Conservation (phyloP, 768 basidiomycete species). For the Leccinum incarnatum region DNA sequence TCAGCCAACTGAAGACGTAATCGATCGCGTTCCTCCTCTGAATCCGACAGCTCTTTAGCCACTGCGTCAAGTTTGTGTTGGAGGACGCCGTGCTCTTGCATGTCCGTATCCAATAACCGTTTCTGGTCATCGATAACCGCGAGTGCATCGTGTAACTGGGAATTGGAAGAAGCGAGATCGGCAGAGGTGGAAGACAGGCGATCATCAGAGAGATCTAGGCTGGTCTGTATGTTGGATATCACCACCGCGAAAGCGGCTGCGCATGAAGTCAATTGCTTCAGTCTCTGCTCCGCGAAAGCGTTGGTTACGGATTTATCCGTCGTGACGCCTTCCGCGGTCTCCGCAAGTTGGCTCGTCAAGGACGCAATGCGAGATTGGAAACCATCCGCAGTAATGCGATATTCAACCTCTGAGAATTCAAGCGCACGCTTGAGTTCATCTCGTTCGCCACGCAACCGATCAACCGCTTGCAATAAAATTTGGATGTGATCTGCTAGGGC, state of each 20-base stretch:
- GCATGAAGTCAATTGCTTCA: conserved; percentile 33
- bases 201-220: conserved; percentile 22
- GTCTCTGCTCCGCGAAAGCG: conserved; percentile 9
- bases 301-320: conserved; percentile 1
- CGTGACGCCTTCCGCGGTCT: conserved; percentile 18
- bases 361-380: conserved; percentile 49
- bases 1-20: conserved; percentile 32
- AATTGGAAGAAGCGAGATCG: conserved; percentile 16
- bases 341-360: conserved; percentile 25
- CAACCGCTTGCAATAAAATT: conserved; percentile 57
- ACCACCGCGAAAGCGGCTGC: conserved; percentile 38
- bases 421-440: conserved; percentile 61
- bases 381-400: conserved; percentile 59
- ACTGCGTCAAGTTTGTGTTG: conserved; percentile 34
- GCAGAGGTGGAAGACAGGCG: conserved; percentile 8
- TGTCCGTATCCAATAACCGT: conserved; percentile 11
- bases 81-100: conserved; percentile 23
- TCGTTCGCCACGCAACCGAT: conserved; percentile 66
- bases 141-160: conserved; percentile 15
- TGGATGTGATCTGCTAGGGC: conserved; percentile 43
- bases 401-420: conserved; percentile 67
- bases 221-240: conserved; percentile 38
- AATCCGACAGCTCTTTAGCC: conserved; percentile 36
- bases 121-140: conserved; percentile 21
- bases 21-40: conserved; percentile 19